Percentiles rank a stretch among this genome's conserved stretches.
phyloP scores from a whole-genome alignment of 305 asterid genomes.

The Fraxinus sp. region DNA sequence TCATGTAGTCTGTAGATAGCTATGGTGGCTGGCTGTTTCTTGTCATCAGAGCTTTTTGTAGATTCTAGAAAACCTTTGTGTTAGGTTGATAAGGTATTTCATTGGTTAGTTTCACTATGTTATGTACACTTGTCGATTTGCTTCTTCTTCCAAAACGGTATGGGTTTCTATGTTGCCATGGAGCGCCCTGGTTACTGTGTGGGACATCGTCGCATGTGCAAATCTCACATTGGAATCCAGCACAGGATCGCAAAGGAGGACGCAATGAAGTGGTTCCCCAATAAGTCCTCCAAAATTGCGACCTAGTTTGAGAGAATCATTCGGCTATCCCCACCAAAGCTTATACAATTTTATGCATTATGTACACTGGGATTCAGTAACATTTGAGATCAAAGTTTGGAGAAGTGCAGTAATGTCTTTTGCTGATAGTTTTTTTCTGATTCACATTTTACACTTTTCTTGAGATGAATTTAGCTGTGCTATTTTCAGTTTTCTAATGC shows the following conservation, averaged over 20 bases:
- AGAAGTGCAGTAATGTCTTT: neutral
- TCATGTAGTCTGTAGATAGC: neutral
- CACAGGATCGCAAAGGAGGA: too few relatives aligned
- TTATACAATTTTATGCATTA: neutral
- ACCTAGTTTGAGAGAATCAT: too few relatives aligned
- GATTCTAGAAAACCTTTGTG: neutral
- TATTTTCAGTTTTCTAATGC: neutral
- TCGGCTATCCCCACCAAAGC: too few relatives aligned
- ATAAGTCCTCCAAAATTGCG: too few relatives aligned
- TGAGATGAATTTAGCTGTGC: neutral
- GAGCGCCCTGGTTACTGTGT: conserved; percentile 75
- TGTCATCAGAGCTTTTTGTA: neutral
- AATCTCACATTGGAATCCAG: too few relatives aligned
- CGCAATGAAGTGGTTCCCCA: neutral
- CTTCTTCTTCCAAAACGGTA: conserved; percentile 34
- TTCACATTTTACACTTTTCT: neutral
- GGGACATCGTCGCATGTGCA: conserved; percentile 60
- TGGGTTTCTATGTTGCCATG: conserved; percentile 58
- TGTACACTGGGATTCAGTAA: conserved; percentile 1
- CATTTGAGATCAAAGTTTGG: too few relatives aligned
- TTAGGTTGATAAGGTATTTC: neutral
- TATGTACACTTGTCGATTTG: neutral
- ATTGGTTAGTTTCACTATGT: neutral
- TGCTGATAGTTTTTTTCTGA: neutral
- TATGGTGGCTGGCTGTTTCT: neutral